phyloP scores from a whole-genome alignment of 2,329 filamentous ascomycete genomes.

The Aspergillus sp. region DNA sequence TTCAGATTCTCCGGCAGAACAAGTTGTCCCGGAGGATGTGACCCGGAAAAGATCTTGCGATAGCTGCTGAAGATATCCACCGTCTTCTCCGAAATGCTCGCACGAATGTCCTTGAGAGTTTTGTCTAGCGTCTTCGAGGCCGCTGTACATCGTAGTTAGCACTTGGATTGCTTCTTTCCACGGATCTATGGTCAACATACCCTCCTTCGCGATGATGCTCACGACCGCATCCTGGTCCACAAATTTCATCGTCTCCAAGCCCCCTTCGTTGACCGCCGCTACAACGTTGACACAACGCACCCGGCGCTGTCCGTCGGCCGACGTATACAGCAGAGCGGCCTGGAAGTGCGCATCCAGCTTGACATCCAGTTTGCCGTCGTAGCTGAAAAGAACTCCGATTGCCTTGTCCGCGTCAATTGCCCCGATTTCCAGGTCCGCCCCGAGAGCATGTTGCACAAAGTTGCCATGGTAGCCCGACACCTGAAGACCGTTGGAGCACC shows the following conservation, averaged over 20 bases:
- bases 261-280: conserved; percentile 82
- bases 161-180: not conserved
- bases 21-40: conserved; percentile 85
- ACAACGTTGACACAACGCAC: conserved; percentile 93
- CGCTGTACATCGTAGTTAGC: conserved; percentile 46
- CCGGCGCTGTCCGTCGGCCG: conserved; percentile 79
- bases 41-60: conserved; percentile 84
- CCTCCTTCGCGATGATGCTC: conserved; percentile 84
- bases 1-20: conserved; percentile 95
- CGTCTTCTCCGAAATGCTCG: conserved; percentile 80
- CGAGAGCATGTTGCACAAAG: conserved; percentile 93
- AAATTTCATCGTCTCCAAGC: conserved; percentile 82
- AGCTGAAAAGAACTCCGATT: conserved; percentile 83
- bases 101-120: conserved; percentile 79
- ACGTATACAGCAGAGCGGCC: conserved; percentile 89
- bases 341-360: conserved; percentile 98
- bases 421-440: conserved; percentile 90
- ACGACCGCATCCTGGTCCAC: conserved; percentile 95
- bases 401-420: conserved; percentile 92
- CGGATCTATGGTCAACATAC: conserved; percentile 24
- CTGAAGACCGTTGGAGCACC: conserved; percentile 94
- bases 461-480: conserved; percentile 93
- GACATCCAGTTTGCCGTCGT: conserved; percentile 95
- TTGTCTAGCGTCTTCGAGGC: conserved; percentile 77
- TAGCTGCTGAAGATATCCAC: conserved; percentile 91